Evolutionary conservation across 768 basidiomycete species (phyloP).

Genomic region (Leccinum fibrillosum): DNA sequence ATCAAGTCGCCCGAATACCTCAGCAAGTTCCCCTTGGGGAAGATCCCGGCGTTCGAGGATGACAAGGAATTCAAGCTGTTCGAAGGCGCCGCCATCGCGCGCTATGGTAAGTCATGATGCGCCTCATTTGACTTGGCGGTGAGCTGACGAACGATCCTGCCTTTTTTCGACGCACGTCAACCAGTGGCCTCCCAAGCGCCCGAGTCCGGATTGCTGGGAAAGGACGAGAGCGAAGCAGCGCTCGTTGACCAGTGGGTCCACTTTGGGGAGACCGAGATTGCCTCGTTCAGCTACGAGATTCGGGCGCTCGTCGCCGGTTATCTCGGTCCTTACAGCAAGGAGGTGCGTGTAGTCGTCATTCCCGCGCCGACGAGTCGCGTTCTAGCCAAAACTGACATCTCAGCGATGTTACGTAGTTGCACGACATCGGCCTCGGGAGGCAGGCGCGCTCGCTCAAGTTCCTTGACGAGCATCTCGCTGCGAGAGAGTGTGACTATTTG

Average conservation of each 20-base stretch:
- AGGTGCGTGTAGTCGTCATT: slow-evolving; percentile 7
- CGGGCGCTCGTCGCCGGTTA: slow-evolving; percentile 14
- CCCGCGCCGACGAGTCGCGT: not conserved
- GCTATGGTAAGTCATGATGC: slow-evolving; percentile 17
- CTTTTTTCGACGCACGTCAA: not conserved
- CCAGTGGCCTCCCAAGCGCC: slow-evolving; percentile 27
- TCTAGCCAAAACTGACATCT: not conserved
- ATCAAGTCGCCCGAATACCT: slow-evolving; percentile 27
- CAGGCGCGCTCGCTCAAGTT: slow-evolving; percentile 22
- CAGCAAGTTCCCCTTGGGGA: slow-evolving; percentile 28
- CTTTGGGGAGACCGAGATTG: slow-evolving; percentile 28
- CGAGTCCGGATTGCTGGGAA: slow-evolving; percentile 25
- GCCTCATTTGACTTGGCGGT: not conserved
- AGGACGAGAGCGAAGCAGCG: slow-evolving; percentile 18
- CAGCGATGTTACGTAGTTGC: slow-evolving; percentile 8
- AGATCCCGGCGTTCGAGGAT: slow-evolving; percentile 27
- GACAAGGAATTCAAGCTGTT: slow-evolving; percentile 21
- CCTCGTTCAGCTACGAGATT: slow-evolving; percentile 18
- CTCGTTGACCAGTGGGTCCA: slow-evolving; percentile 33
- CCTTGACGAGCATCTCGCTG: slow-evolving; percentile 25
- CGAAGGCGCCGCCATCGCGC: slow-evolving; percentile 30
- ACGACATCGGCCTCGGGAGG: slow-evolving; percentile 12
- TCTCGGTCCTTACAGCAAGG: slow-evolving; percentile 24
- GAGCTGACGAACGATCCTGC: not conserved
- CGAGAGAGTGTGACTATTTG: slow-evolving; percentile 19